A percentile compares a stretch with the other conserved stretches of the same genome.
Evolutionary conservation across 1,139 yeast species (phyloP).

Genomic region (Trichomonascaceae sp.): DNA sequence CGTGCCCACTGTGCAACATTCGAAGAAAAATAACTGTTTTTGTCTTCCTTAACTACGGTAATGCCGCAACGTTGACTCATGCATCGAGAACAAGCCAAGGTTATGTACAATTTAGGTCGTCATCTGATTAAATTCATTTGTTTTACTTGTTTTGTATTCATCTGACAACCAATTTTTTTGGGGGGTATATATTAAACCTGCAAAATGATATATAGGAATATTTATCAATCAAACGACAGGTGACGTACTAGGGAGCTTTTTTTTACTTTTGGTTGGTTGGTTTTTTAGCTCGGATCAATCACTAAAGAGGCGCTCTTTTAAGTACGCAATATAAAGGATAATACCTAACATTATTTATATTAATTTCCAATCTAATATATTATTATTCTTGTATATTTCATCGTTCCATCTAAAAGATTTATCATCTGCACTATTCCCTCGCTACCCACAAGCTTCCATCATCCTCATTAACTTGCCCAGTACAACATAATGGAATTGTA

Average conservation of each 20-base stretch:
- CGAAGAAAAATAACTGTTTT: not conserved
- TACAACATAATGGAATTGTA: not conserved
- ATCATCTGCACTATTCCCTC: not conserved
- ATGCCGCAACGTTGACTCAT: not conserved
- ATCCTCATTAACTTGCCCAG: not conserved
- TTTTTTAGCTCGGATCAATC: too few relatives aligned
- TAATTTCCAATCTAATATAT: too few relatives aligned
- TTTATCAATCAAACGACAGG: too few relatives aligned
- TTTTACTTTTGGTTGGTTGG: too few relatives aligned
- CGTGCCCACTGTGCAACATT: not conserved
- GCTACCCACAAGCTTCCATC: not conserved
- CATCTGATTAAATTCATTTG: not conserved
- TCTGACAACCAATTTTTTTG: not conserved
- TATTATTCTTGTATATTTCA: not conserved
- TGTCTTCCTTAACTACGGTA: not conserved
- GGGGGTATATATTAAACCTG: not conserved
- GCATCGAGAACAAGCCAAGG: not conserved
- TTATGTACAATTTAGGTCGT: not conserved
- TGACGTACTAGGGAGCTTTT: too few relatives aligned
- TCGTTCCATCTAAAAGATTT: too few relatives aligned
- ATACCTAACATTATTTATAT: too few relatives aligned
- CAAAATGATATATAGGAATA: not conserved
- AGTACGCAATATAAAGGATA: too few relatives aligned
- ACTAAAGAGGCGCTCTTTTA: too few relatives aligned
- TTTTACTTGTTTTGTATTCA: not conserved